Percentiles rank a stretch among this genome's conserved stretches.
Conservation (phyloP, 176 grass and related monocot genomes). For the Oryza glaberrima region DNA sequence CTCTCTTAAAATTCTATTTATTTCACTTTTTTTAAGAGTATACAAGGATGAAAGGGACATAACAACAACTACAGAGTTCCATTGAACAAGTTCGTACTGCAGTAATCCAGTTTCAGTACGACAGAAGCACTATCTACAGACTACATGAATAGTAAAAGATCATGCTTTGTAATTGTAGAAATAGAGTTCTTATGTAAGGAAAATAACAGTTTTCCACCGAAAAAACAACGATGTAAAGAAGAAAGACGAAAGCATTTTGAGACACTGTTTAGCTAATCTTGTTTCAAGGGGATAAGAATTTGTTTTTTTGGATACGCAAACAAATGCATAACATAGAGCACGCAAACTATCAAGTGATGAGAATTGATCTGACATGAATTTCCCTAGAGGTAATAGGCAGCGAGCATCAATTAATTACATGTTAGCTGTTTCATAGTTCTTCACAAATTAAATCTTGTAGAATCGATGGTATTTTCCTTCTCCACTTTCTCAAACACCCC, state of each 20-base stretch:
- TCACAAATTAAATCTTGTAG: slow-evolving; percentile 3
- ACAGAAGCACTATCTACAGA: neutral
- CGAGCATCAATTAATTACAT: neutral
- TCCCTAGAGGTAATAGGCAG: neutral
- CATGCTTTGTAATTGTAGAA: neutral
- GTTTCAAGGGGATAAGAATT: neutral
- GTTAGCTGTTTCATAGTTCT: neutral
- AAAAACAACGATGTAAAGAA: neutral
- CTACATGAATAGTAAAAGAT: neutral
- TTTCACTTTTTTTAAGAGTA: neutral
- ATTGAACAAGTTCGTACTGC: neutral
- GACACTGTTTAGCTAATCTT: neutral
- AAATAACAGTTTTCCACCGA: neutral
- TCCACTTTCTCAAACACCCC: neutral
- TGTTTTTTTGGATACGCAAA: neutral
- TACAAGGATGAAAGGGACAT: neutral
- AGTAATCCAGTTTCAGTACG: neutral
- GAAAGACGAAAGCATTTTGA: neutral
- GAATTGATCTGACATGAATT: neutral
- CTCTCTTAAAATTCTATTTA: neutral
- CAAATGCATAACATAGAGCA: slow-evolving; percentile 14
- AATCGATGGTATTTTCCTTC: neutral
- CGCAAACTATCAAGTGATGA: slow-evolving; percentile 13
- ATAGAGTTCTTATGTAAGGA: neutral
- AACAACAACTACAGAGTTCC: neutral